Evolutionary conservation across 2,329 filamentous ascomycete species (phyloP), one percentile per base, ranked within the genome.

Genomic region (Aspergillus clavatus): DNA sequence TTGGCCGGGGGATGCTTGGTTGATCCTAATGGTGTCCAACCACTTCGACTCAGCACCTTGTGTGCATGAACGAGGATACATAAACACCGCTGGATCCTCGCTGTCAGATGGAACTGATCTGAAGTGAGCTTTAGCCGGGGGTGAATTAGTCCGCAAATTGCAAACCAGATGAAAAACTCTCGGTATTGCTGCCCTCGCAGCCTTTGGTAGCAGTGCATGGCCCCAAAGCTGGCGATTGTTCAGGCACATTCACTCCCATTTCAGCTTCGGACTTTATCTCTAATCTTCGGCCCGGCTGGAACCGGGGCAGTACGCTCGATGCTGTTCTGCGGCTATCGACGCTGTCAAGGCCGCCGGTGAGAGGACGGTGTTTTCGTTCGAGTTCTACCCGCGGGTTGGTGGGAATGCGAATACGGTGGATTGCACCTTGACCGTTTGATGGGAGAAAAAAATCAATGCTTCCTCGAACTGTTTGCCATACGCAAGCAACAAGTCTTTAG

Each of bases 221-320:
- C 51, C 56, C 12, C 52, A n/a, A 54, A 22, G 48, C 46, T 4
- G 47, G 48, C 16, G 50, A 54, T 41, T 77, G 74, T 48, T 60
- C 61, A 1, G 68, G 68, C 1, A 67, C 63, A 5, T 79, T 78
- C 56, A 60, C 59, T 2, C 57, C 67, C 3, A 68, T 78, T 38
- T 69, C 74, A 0, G 77, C 76, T 0, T 59, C 66, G 0, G 61
- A 72, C 2, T 79, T 67, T 40, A 65, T 80, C 38, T 66, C 68
- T 4, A 70, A 66, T 7, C 66, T 80, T 31, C 76, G 76, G 39
- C 74, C 78, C 0, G 79, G 79, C 6, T 82, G 79, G 79, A 82
- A 82, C 51, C 53, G 81, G 7, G 80, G 79, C 7, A 82, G 82
- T 45, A 80, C 78, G 0, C 69, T 82, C 23, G 80, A 82, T 55